A percentile compares a stretch with the other conserved stretches of the same genome.
These are phyloP conservation scores for Passiflora organensis DNA, from an alignment of 345 rosid species.

Conservation along the genomic window DNA sequence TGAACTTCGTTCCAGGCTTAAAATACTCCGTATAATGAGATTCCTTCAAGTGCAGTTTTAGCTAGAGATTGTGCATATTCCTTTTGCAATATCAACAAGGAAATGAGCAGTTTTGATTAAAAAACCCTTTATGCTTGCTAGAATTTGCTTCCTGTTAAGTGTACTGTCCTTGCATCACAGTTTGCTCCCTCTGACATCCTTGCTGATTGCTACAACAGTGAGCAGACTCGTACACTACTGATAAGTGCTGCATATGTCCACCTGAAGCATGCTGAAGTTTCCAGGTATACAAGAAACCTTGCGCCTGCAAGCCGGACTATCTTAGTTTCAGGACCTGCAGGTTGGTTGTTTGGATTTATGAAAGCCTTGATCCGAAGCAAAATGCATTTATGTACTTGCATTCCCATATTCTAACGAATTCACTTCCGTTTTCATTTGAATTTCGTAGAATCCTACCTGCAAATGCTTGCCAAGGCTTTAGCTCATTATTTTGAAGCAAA, in stretches of 20 bases:
- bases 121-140: background rate
- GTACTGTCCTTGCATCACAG: background rate
- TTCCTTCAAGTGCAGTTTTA: too few relatives aligned
- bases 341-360: slow-evolving; percentile 26
- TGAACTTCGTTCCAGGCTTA: too few relatives aligned
- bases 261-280: slow-evolving; percentile 84
- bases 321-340: slow-evolving; percentile 96
- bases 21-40: too few relatives aligned
- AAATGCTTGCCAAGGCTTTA: slow-evolving; percentile 93
- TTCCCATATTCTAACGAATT: background rate
- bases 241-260: slow-evolving; percentile 96
- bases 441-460: slow-evolving; percentile 59
- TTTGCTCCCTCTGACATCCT: slow-evolving; percentile 3
- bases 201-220: slow-evolving; percentile 45
- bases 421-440: background rate
- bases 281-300: slow-evolving; percentile 68
- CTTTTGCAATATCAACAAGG: too few relatives aligned
- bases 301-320: slow-evolving; percentile 84
- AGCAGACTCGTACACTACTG: slow-evolving; percentile 70
- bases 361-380: background rate
- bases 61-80: too few relatives aligned
- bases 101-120: too few relatives aligned
- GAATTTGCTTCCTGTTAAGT: background rate
- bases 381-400: background rate
- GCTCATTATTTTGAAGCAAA: slow-evolving; percentile 93